Percentiles rank a stretch among this genome's conserved stretches.
Conservation (phyloP, 2,329 filamentous ascomycete species). For the Aureobasidium sp. region DNA sequence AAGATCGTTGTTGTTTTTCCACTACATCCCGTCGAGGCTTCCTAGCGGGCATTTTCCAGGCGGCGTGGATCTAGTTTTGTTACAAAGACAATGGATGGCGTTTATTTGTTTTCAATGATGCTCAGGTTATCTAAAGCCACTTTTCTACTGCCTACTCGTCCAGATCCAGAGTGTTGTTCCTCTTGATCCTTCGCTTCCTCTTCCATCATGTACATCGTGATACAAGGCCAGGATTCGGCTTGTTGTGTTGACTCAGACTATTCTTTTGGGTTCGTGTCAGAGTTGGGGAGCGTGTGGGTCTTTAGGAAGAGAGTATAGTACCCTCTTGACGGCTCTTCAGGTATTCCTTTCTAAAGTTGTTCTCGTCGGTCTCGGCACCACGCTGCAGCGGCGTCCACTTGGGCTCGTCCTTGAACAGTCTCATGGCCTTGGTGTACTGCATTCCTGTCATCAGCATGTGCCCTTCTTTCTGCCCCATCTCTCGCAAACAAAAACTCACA, state of each 20-base stretch:
- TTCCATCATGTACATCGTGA: slow-evolving; percentile 1
- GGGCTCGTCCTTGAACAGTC: slow-evolving; percentile 94
- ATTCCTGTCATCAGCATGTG: not conserved
- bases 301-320: slow-evolving; percentile 11
- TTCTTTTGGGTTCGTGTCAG: not conserved
- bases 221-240: not conserved
- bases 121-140: not conserved
- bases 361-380: slow-evolving; percentile 65
- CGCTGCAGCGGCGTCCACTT: slow-evolving; percentile 96
- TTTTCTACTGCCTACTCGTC: not conserved
- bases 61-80: slow-evolving; percentile 4
- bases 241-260: not conserved
- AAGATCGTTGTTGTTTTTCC: not conserved
- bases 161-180: not conserved
- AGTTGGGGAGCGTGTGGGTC: not conserved
- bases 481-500: slow-evolving; percentile 46
- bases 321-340: slow-evolving; percentile 35
- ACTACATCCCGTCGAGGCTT: not conserved
- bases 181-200: not conserved
- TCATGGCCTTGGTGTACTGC: slow-evolving; percentile 91
- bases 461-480: not conserved
- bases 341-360: slow-evolving; percentile 72
- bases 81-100: slow-evolving; percentile 12
- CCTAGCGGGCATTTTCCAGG: slow-evolving; percentile 5
- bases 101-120: not conserved